Percentiles rank a stretch among this genome's conserved stretches.
Conservation (phyloP, 2,329 filamentous ascomycete species). For the Aspergillus sp. region DNA sequence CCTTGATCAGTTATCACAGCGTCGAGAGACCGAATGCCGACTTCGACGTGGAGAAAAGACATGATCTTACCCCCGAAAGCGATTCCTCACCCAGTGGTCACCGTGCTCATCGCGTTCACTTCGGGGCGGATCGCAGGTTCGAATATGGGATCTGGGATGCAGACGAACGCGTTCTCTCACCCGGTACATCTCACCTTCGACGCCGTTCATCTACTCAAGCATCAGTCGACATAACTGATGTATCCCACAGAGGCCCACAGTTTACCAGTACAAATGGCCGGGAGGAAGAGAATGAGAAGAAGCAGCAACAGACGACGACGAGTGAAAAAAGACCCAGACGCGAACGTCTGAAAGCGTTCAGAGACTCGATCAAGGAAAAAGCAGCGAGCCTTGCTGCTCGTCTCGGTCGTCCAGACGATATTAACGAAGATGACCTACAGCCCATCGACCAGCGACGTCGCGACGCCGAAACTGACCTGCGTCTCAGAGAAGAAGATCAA, state of each 20-base stretch:
- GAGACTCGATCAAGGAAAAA: neutral
- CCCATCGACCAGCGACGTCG: conserved; percentile 6
- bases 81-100: neutral
- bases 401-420: conserved; percentile 3
- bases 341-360: neutral
- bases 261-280: neutral
- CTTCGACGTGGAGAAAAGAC: neutral
- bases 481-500: neutral
- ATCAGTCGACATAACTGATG: conserved; percentile 4
- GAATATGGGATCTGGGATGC: neutral
- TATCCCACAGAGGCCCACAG: neutral
- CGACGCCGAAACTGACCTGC: neutral
- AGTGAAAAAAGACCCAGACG: neutral
- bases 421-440: conserved; percentile 5
- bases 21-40: neutral
- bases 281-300: neutral
- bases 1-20: conserved; percentile 5
- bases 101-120: conserved; percentile 2
- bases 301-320: neutral
- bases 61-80: neutral
- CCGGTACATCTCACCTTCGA: neutral
- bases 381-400: neutral
- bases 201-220: neutral
- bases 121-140: conserved; percentile 2
- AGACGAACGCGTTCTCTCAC: neutral